Base-by-base conservation (phyloP, 2,329 filamentous ascomycete genomes). In the Geosmithia flava region DNA sequence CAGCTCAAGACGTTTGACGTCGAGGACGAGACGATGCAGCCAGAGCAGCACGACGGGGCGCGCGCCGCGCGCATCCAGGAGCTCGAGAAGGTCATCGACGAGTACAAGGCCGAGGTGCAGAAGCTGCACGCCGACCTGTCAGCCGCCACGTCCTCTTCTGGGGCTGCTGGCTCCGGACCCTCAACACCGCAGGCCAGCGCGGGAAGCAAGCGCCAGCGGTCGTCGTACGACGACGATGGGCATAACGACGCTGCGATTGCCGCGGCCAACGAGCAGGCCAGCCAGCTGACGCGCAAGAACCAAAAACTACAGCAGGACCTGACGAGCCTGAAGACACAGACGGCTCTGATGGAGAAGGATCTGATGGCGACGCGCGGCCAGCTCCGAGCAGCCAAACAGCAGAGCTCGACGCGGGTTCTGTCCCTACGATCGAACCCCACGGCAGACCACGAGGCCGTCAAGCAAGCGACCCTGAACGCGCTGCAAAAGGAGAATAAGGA, bases 351-450 rank as follows among this genome's bases (percentile, higher is more conserved):
- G 7, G 78, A 87, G 57, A 83, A 82, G 52, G 88, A 95, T 58
- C 74, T 93, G 44, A 75, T 81, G 41, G 83, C 89, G 11, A 73
- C 76, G 49, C 74, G 80, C 50, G 79, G 85, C 30, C 89, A 95
- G 59, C 78, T 97, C 20, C 75, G 77, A 44, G 71, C 73, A 1
- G 77, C 77, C 6, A 74, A 76, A 52, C 74, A 83, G 46, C 79
- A 83, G 17, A 84, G 81, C 29, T 81, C 85, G 53, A 94, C 84
- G 3, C 86, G 93, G 37, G 75, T 97, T 45, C 76, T 98, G 23
- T 84, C 93, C 48, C 72, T 97, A 15, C 85, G 88, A 50, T 83
- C 85, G n/a, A 98, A 98, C 62, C 93, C 93, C 0, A 97, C 93
- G 0, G 81, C 89, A 0, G 80, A 93, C 57, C 80, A 80, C 51